Percentiles rank a stretch among this genome's conserved stretches.
These are phyloP conservation scores for Agrocybe praecox DNA, from an alignment of 768 basidiomycete genomes.

Conservation along the genomic window DNA sequence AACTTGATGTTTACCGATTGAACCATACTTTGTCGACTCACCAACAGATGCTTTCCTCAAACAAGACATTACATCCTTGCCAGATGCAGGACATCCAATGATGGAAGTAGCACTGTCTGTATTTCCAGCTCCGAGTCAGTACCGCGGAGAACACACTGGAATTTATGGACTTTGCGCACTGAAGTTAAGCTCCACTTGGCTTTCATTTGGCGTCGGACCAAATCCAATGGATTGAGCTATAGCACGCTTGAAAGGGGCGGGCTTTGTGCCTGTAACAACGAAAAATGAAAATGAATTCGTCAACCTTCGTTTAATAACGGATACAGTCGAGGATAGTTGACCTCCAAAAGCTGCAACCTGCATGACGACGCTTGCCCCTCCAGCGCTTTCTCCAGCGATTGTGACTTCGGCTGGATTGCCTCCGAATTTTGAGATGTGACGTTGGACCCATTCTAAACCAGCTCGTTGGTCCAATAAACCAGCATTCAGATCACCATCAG, in stretches of 20 bases:
- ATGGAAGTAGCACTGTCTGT: slow-evolving; percentile 29
- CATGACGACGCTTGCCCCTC: slow-evolving; percentile 46
- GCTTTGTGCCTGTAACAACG: slow-evolving; percentile 26
- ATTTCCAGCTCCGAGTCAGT: neutral
- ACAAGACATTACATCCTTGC: slow-evolving; percentile 30
- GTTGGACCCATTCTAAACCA: slow-evolving; percentile 54
- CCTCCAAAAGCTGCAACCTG: slow-evolving; percentile 47
- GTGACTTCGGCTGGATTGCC: slow-evolving; percentile 45
- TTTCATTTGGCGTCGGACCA: slow-evolving; percentile 32
- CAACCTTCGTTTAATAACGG: neutral
- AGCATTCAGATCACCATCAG: slow-evolving; percentile 39
- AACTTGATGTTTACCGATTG: too few relatives aligned
- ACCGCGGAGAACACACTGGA: neutral
- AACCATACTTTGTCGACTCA: slow-evolving; percentile 6
- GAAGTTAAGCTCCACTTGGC: slow-evolving; percentile 30
- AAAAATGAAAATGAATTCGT: neutral
- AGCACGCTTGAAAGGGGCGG: slow-evolving; percentile 39
- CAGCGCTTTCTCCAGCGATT: slow-evolving; percentile 52
- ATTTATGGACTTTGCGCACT: too few relatives aligned
- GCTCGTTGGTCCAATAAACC: slow-evolving; percentile 45
- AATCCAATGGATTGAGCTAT: slow-evolving; percentile 46
- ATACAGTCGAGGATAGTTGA: neutral
- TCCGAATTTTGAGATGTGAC: slow-evolving; percentile 59
- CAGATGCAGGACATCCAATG: slow-evolving; percentile 27
- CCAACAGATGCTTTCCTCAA: slow-evolving; percentile 37